Conservation (phyloP, 148 eudicot species). For the Rhododendron molle region DNA sequence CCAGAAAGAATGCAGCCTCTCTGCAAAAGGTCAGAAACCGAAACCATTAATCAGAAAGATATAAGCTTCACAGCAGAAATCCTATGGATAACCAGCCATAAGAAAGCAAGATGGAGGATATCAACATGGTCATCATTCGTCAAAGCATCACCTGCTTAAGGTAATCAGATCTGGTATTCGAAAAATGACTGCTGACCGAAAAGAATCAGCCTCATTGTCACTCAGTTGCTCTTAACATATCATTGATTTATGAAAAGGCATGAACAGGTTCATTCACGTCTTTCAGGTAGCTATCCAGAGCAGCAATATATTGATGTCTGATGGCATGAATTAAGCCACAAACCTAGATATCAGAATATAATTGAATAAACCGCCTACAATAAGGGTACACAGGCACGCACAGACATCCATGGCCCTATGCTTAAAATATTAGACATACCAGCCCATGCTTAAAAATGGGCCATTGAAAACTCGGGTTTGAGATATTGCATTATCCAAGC, state of each 20-base stretch:
- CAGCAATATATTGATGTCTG: slow-evolving; percentile 57
- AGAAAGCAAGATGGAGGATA: neutral
- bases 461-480: too few species aligned
- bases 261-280: slow-evolving; percentile 68
- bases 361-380: neutral
- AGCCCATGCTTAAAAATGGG: too few species aligned
- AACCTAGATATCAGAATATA: slow-evolving; percentile 44
- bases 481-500: too few species aligned
- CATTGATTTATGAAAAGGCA: slow-evolving; percentile 71
- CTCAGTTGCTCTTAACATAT: slow-evolving; percentile 35
- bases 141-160: slow-evolving; percentile 62
- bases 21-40: slow-evolving; percentile 36
- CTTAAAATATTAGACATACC: too few species aligned
- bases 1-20: slow-evolving; percentile 65
- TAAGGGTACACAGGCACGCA: neutral
- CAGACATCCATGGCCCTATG: neutral
- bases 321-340: slow-evolving; percentile 80
- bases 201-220: slow-evolving; percentile 43
- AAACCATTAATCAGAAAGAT: neutral
- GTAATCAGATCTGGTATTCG: slow-evolving; percentile 62
- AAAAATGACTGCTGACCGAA: slow-evolving; percentile 59
- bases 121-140: slow-evolving; percentile 4
- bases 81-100: neutral
- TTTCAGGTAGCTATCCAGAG: slow-evolving; percentile 88
- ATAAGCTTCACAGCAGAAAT: slow-evolving; percentile 6